A percentile compares a stretch with the other conserved stretches of the same genome.
These are phyloP conservation scores for Micractinium conductrix DNA, from an alignment of 139 green algal species.

Conservation along the genomic window DNA sequence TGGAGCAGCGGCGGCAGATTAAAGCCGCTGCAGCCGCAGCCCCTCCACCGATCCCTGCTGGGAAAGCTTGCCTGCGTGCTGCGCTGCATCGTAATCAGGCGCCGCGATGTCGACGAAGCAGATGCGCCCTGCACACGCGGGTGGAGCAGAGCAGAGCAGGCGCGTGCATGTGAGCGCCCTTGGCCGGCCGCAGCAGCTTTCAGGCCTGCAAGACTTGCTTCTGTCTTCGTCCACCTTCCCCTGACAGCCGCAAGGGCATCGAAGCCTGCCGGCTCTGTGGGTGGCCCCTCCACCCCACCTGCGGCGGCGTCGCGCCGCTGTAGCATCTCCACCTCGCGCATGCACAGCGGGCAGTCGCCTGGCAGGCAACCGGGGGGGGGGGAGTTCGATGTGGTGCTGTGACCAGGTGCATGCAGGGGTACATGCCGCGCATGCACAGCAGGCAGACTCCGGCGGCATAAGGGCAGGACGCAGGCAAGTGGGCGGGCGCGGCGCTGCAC, in stretches of 20 bases:
- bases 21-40: no score
- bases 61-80: constrained; percentile 85
- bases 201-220: no score
- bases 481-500: no score
- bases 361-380: neutral
- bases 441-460: neutral
- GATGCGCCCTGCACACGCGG: constrained; percentile 74
- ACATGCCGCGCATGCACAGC: neutral
- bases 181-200: no score
- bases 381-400: no score
- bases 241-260: no score
- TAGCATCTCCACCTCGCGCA: constrained; percentile 95
- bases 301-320: constrained; percentile 65
- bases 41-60: constrained; percentile 61
- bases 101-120: constrained; percentile 92
- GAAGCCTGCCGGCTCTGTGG: no score
- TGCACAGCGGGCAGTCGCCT: constrained; percentile 86
- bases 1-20: no score
- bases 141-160: no score
- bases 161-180: no score
- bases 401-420: neutral
- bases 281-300: no score
- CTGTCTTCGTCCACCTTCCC: no score
- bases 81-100: constrained; percentile 65
- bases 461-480: neutral